Evolutionary conservation across 2,329 filamentous ascomycete species (phyloP), one percentile per base, ranked within the genome.

Genomic region (Arachnomyces sp.): DNA sequence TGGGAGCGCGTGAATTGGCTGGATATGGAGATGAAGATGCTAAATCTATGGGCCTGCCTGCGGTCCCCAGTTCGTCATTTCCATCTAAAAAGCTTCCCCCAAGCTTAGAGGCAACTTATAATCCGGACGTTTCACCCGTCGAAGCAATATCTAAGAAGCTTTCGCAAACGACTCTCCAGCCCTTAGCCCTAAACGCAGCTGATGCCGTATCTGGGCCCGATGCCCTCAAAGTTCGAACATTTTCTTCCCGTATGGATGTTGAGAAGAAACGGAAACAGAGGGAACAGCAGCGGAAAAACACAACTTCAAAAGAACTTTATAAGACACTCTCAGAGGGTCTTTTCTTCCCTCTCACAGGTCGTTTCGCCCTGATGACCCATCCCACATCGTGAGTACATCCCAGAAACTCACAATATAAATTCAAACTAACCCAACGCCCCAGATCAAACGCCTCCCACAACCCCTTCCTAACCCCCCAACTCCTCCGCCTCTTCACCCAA

Each of bases 161-260:
- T 35, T 80, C 83, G 3, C 75, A 79, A 17, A 70, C 72, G 1
- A 85, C 94, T 53, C 79, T 96, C 14, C 78, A 81, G 12, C 92
- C 92, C 0, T 67, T 96, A 18, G 88, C 90, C 1, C 81, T 85
- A 29, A 71, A 79, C 43, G 86, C 89, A 2, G 89, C 88, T 31
- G 88, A 95, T 56, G 72, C 81, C 15, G 71, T 79, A 5, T 82
- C 82, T 0, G 88, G 90, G 0, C 89, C 92, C 0, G 79, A 88
- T 49, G 76, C 82, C 4, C 76, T 98, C 34, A 96, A 96, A 65
- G 76, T 96, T 15, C 80, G 86, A 18, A 94, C 82, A 2, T 94
- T 96, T 63, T 90, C 82, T 8, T 85, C 84, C 0, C 79, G 84
- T 13, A 79, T 89, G 59, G 71, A 77, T 43, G 72, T 81, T 13